Evolutionary conservation across 805 yeast genomes (phyloP), one percentile per base, ranked within the genome.

Genomic region (Candida qinlingensis): DNA sequence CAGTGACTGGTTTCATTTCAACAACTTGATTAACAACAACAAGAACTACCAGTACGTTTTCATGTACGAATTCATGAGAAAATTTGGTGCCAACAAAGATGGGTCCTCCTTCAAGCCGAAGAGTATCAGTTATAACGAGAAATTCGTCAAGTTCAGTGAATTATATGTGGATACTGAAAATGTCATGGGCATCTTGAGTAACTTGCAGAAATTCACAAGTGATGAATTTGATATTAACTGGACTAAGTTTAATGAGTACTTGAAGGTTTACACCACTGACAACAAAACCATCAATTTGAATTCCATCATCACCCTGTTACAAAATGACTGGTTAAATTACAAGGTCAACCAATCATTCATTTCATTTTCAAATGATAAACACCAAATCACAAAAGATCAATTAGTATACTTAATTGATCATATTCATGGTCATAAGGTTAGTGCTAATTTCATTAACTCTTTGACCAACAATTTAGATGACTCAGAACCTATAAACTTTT

Each of bases 1-100:
- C 44, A 64, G 71, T 28, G 97, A 92, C 62, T 92, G 96, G 85
- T 68, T 79, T 44, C 75, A 76, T 39, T 87, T 92, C 62, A 81
- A 86, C 58, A 73, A 76, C 51, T 55, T 76, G 40, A 66, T 80
- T 46, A 74, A 73, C 53, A 75, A 74, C 54, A 73, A 77, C 48
- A 65, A 71, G 48, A 69, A 74, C 46, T 75, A 73, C 43, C 79
- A 77, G 59, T 71, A 71, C 57, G 72, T 75, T 48, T 63, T 81
- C 26, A 62, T 82, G 25, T 82, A 78, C 65, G 76, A 76, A 55
- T 72, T 81, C 48, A 73, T 81, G 58, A 68, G 75, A 49, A 70
- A 74, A 44, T 74, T 77, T 54, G 80, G 76, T 53, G 29, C 40
- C 36, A 48, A 56, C 5, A 53, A 60, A 27, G 39, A 42, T 27